A percentile compares a stretch with the other conserved stretches of the same genome.
phyloP scores from a whole-genome alignment of 495 filamentous ascomycete species.

The Penicillium ucsense region DNA sequence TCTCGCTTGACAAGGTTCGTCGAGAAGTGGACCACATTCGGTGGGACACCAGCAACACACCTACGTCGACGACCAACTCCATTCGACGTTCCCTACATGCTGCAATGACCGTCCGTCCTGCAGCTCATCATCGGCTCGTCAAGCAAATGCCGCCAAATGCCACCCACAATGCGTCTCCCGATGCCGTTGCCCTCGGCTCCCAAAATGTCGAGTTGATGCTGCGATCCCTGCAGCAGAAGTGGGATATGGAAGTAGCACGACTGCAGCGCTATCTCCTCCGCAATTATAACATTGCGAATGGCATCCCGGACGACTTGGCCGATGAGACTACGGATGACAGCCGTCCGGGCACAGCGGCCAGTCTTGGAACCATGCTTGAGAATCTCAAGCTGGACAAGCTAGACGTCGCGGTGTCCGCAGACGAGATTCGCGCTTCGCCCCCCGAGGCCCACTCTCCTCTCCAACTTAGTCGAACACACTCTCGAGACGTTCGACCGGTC shows the following conservation, averaged over 20 bases:
- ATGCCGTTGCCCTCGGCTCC: constrained; percentile 18
- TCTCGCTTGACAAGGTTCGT: constrained; percentile 54
- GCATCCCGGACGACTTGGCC: constrained; percentile 17
- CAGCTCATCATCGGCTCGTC: constrained; percentile 22
- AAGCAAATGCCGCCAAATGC: constrained; percentile 21
- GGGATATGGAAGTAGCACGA: constrained; percentile 50
- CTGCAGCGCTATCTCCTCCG: constrained; percentile 49
- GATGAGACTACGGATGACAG: constrained; percentile 30
- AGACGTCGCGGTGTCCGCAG: constrained; percentile 28
- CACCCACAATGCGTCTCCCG: constrained; percentile 11
- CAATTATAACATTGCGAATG: constrained; percentile 49
- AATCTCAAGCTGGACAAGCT: constrained; percentile 33
- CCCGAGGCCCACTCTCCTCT: constrained; percentile 8
- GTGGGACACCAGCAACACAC: constrained; percentile 22
- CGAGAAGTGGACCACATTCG: constrained; percentile 47
- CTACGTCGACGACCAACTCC: constrained; percentile 29
- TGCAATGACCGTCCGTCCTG: constrained; percentile 27
- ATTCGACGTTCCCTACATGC: constrained; percentile 37
- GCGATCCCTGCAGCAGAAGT: constrained; percentile 47
- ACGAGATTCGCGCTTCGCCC: constrained; percentile 19
- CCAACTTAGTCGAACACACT: constrained; percentile 2
- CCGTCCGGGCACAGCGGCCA: constrained; percentile 29
- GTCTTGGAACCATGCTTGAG: constrained; percentile 32
- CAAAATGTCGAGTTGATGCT: constrained; percentile 47
- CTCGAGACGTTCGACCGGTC: background rate